These are phyloP conservation scores for Eragrostis curvula DNA, from an alignment of 176 grass and related monocot species.

Conservation along the genomic window DNA sequence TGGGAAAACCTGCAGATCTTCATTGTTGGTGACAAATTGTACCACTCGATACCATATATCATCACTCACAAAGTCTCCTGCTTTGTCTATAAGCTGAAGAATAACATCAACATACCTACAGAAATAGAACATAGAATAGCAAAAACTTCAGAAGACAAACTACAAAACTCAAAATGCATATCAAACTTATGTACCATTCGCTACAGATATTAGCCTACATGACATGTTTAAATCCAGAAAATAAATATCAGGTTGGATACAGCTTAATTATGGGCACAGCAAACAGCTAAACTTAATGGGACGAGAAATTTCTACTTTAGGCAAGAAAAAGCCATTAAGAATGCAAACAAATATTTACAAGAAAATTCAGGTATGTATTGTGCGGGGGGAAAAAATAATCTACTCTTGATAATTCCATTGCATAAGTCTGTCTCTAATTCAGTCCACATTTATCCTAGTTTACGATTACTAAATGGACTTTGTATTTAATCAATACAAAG, in stretches of 20 bases:
- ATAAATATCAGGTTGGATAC: slow-evolving; percentile 25
- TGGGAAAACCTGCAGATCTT: slow-evolving; percentile 87
- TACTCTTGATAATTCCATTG: background rate
- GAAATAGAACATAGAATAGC: slow-evolving; percentile 5
- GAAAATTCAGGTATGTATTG: slow-evolving; percentile 9
- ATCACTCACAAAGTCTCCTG: slow-evolving; percentile 99
- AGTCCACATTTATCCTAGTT: background rate
- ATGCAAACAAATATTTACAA: background rate
- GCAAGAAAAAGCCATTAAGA: slow-evolving; percentile 3
- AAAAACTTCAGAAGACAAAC: slow-evolving; percentile 7
- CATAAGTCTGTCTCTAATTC: background rate
- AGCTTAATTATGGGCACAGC: background rate
- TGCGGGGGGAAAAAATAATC: background rate
- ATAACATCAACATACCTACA: slow-evolving; percentile 99
- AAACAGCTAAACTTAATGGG: slow-evolving; percentile 6
- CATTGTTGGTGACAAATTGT: slow-evolving; percentile 99
- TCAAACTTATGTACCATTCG: background rate
- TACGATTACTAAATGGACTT: background rate
- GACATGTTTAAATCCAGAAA: background rate
- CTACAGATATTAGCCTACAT: slow-evolving; percentile 11
- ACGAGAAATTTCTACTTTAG: background rate
- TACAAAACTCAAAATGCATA: slow-evolving; percentile 16
- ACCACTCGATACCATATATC: slow-evolving; percentile 99
- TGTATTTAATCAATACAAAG: background rate
- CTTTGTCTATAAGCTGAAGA: slow-evolving; percentile 99